phyloP scores from a whole-genome alignment of 2,329 filamentous ascomycete species.

The Reticulascus tulasneorum region DNA sequence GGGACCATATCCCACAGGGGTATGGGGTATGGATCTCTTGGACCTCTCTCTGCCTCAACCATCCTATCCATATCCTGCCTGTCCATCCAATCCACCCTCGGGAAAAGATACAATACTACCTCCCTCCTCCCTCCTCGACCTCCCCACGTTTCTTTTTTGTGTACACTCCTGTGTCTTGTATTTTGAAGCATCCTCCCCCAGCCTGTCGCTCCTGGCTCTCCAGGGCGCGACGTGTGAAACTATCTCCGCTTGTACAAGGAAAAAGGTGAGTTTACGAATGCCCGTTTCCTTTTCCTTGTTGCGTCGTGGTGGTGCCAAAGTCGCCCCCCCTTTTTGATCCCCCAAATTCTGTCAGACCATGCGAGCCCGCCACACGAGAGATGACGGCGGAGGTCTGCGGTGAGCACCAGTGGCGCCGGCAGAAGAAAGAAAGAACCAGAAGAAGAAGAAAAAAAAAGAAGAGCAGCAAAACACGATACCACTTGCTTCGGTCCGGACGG shows the following conservation, averaged over 20 bases:
- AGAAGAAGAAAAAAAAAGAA: no score
- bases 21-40: conserved; percentile 16
- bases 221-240: conserved; percentile 39
- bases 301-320: no score
- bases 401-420: no score
- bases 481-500: no score
- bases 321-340: no score
- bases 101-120: conserved; percentile 13
- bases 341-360: no score
- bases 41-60: conserved; percentile 9
- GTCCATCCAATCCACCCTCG: conserved; percentile 2
- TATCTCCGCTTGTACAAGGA: conserved; percentile 10
- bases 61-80: background rate
- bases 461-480: no score
- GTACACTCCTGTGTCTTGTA: conserved; percentile 20
- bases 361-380: no score
- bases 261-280: conserved; percentile 7
- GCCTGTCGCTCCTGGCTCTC: conserved; percentile 42
- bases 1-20: no score
- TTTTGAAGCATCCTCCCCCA: conserved; percentile 24
- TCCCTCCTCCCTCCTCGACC: conserved; percentile 4
- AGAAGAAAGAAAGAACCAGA: no score
- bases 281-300: background rate
- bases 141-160: conserved; percentile 29
- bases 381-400: no score